Conservation (phyloP, 2,329 filamentous ascomycete species). For the Fusarium equiseti region DNA sequence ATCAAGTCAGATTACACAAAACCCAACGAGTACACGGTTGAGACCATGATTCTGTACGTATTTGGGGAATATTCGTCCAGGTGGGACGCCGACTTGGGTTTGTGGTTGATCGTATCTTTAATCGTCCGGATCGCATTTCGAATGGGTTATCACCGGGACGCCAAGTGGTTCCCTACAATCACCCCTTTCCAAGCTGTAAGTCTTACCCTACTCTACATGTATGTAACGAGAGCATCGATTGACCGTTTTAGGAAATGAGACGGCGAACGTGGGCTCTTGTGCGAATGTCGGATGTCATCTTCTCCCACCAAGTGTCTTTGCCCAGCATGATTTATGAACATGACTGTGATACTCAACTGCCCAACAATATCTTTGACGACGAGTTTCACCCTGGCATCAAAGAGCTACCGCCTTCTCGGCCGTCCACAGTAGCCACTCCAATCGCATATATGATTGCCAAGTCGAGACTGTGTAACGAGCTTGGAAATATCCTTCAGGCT, state of each 20-base stretch:
- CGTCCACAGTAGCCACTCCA: slow-evolving; percentile 77
- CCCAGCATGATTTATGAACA: slow-evolving; percentile 78
- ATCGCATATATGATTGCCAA: slow-evolving; percentile 85
- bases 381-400: slow-evolving; percentile 79
- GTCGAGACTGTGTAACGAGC: slow-evolving; percentile 73
- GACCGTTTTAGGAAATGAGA: slow-evolving; percentile 72
- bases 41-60: slow-evolving; percentile 80
- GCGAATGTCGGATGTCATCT: slow-evolving; percentile 78
- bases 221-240: neutral
- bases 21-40: slow-evolving; percentile 79
- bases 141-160: slow-evolving; percentile 84
- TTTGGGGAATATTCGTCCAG: slow-evolving; percentile 80
- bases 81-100: slow-evolving; percentile 77
- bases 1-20: slow-evolving; percentile 82
- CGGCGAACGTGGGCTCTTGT: slow-evolving; percentile 77
- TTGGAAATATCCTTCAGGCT: slow-evolving; percentile 78
- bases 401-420: slow-evolving; percentile 74
- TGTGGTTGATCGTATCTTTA: slow-evolving; percentile 69
- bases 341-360: slow-evolving; percentile 80
- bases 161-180: slow-evolving; percentile 78
- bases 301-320: slow-evolving; percentile 79
- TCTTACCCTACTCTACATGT: slow-evolving; percentile 1
- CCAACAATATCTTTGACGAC: slow-evolving; percentile 84
- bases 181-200: slow-evolving; percentile 77
- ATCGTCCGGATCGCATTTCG: slow-evolving; percentile 71